Base-by-base conservation (phyloP, 1,139 yeast species). In the Meyerozyma elateridarum region DNA sequence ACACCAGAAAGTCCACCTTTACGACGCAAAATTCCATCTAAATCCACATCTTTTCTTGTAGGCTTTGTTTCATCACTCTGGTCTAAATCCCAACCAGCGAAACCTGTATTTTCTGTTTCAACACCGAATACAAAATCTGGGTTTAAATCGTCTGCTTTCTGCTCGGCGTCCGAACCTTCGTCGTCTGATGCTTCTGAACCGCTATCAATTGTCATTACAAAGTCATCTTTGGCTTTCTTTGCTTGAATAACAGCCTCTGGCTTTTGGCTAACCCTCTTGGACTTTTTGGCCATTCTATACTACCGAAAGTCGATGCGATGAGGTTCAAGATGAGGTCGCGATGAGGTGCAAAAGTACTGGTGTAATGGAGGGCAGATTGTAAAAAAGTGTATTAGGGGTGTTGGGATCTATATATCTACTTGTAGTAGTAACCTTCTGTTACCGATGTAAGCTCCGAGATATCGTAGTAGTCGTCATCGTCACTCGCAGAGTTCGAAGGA, bases 21-120 rank as follows among this genome's bases (percentile, higher is more conserved):
- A 56, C 89, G 73, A 61, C 82, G 77, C 46, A 88, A 82, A 36
- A 88, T 88, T 17, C 79, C 79, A 50, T 88, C 96, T 44, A 88
- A 66, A 61, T 87, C 93, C n/a, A 88, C 95, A 36, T 79, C 85
- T 42, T 71, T 77, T 42, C 56, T 70, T 6, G 40, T 46, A 11
- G 33, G 28, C n/a, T n/a, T n/a, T n/a, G n/a, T n/a, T 36, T 35
- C 15, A 25, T 34, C 25, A 34, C 36, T n/a, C 34, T 40, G 31
- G 18, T 38, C 20, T 35, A 85, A 85, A 44, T 85, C 88, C 96
- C 96, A 88, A 3, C 95, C 95, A 30, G 76, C 77, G 35, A 82
- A 77, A 12, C 60, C 64, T 4, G 64, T 51, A 3, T 64, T 49
- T 15, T 24, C 27, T 2, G 68, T 54, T 20, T 71, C 79, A 25